Base-by-base conservation (phyloP, 495 filamentous ascomycete genomes). In the Aspergillus panamensis region DNA sequence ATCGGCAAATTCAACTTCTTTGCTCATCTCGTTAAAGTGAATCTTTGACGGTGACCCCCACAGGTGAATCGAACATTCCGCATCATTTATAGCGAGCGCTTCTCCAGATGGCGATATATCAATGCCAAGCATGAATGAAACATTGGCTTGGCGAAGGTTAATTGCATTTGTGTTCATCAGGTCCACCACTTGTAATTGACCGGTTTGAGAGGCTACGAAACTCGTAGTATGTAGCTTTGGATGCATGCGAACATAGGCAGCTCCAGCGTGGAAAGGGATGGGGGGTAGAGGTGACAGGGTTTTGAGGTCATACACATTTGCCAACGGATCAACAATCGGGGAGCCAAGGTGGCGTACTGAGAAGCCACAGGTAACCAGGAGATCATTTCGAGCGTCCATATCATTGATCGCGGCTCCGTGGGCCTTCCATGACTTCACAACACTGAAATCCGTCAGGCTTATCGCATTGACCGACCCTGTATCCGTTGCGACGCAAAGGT, bases 1-100 rank as follows among this genome's bases (percentile, higher is more conserved):
- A 59, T 92, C 87, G 3, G 87, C 82, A 71, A 92, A 87, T 60
- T 96, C 91, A 3, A 87, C 81, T 19, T 90, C 88, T 50, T 84
- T 84, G 61, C 83, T 86, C 69, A 91, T 82, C 64, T 97, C 92
- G 48, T 89, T 88, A 69, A 96, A 97, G 47, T 89, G 90, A 29
- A 96, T 80, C 67, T 96, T 95, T n/a, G 82, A 79, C 0, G 86
- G 89, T 1, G 92, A 95, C 0, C 91, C 94, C 94, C 94, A 98
- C 8, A 97, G 79, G 57, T 94, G 90, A 40, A 96, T 82, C 31
- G 81, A 81, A 63, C 84, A 87, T 51, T 91, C 87, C 6, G 82
- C 79, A 68, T 97, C 92, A 45, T 85, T 87, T 55, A 97, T 78
- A 2, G 84, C 91, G 58, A 96, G 76, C 0, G 92, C 92, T 65